phyloP scores from a whole-genome alignment of 2,329 filamentous ascomycete genomes.

The Colletotrichum endophyticum region DNA sequence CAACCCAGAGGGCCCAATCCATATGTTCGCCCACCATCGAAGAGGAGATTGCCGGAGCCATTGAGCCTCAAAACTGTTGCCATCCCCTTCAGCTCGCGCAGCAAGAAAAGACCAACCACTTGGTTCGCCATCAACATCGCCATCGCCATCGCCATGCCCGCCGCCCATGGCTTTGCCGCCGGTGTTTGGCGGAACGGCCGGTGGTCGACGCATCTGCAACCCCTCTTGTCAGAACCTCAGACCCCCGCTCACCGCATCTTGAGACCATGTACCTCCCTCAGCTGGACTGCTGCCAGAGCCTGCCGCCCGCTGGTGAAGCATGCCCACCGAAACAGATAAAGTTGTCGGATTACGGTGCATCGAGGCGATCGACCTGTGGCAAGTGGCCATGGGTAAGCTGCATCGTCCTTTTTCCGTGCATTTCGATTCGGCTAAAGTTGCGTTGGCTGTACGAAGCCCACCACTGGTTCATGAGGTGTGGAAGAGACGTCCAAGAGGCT shows the following conservation, averaged over 20 bases:
- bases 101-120: not conserved
- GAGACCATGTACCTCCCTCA: not conserved
- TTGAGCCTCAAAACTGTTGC: not conserved
- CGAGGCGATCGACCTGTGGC: conserved; percentile 1
- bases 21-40: not conserved
- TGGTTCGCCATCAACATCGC: not conserved
- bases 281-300: not conserved
- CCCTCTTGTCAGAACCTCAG: not conserved
- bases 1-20: not conserved
- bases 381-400: conserved; percentile 7
- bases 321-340: not conserved
- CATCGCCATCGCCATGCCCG: not conserved
- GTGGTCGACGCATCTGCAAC: not conserved
- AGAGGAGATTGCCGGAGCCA: not conserved
- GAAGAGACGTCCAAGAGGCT: conserved; percentile 2
- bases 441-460: not conserved
- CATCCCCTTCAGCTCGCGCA: not conserved
- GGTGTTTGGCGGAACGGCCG: not conserved
- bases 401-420: not conserved
- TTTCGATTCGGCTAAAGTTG: not conserved
- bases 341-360: not conserved
- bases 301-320: not conserved
- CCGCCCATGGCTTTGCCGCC: not conserved
- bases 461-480: not conserved
- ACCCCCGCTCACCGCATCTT: conserved; percentile 8